Base-by-base conservation (phyloP, 129 eudicot species). In the Escallonia herrerae region DNA sequence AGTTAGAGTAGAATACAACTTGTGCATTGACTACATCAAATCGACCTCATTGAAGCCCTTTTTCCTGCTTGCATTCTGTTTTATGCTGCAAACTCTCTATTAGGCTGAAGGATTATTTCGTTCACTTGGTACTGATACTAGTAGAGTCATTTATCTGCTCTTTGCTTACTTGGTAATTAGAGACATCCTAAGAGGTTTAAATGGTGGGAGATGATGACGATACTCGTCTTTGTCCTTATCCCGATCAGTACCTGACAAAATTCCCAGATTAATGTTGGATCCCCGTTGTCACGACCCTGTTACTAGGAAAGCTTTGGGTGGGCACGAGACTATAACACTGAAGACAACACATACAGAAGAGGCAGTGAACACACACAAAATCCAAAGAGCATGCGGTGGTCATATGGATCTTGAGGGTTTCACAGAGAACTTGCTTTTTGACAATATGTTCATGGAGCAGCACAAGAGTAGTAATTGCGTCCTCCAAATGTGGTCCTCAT, bases 181-280 rank as follows among this genome's bases (percentile, higher is more conserved):
- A 22, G 33, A 22, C 62, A 74, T 85, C 68, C 60, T 82, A 56
- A 91, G 79, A 37, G 97, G 94, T 76, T 87, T 84, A 37, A 91
- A 91, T 0, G 96, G 94, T 2, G 97, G 97, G 10, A 91, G 97
- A 80, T 91, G 87, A 57, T 91, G 96, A n/a, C n/a, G n/a, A 45
- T 87, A 91, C 72, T 91, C 97, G 15, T 84, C 91, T 76, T 72
- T 84, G 41, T 79, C 95, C 13, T 80, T 89, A 22, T 87, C 95
- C 3, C 57, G 68, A 48, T 91, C 96, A n/a, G 84, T 73, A 62
- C 87, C 97, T 2, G 86, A 82, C 22, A 81, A 67, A 39, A 84
- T 96, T 9, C 76, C 97, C 68, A 91, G 67, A 64, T 91, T 96
- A 58, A 85, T 74, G 66, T 91, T 94, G 97, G 85, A 76, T 91